Base-by-base conservation (phyloP, 1,139 yeast species). In the Saccharomyces pastorianus region DNA sequence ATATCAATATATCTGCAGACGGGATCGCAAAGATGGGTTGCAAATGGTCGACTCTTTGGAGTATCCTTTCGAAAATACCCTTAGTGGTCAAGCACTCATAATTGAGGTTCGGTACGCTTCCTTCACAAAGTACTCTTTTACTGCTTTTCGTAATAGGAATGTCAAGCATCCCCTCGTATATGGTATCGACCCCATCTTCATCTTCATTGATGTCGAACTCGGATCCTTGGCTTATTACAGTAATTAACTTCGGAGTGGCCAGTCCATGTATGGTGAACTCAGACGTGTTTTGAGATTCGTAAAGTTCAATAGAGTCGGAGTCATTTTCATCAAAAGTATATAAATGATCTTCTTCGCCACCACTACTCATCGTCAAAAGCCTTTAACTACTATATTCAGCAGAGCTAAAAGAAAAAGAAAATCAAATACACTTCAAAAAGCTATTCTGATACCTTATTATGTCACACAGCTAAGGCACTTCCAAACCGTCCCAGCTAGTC, bases 1-100 rank as follows among this genome's bases (percentile, higher is more conserved):
- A 70, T 2, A 82, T 69, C 26, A 82, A 54, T 23, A 67, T 64
- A 54, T 65, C 69, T n/a, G 62, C 65, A 25, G 60, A 48, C 4
- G 71, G 63, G 2, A 66, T 54, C 17, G 64, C 53, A 17, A 67
- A 59, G 9, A 68, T 57, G 1, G 69, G 69, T 46, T 66, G 66
- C 44, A 68, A 51, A 52, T 60, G 63, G 42, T 61, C 54, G 2
- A 66, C 63, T 41, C 66, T 60, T 4, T 57, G 49, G 17, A 64
- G 51, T 66, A 68, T 67, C 38, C 62, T 59, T 14, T 64, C 59
- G 50, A 59, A 65, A 7, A 68, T 62, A 27, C 63, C 67, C 25
- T 63, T 62, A 0, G 69, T 64, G 0, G 71, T 67, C 14, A 66
- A 52, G 48, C 69, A 65, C 47, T 64, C 65, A 52, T 67, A 68